phyloP scores from a whole-genome alignment of 1,139 yeast species.

The Diutina siamensis region DNA sequence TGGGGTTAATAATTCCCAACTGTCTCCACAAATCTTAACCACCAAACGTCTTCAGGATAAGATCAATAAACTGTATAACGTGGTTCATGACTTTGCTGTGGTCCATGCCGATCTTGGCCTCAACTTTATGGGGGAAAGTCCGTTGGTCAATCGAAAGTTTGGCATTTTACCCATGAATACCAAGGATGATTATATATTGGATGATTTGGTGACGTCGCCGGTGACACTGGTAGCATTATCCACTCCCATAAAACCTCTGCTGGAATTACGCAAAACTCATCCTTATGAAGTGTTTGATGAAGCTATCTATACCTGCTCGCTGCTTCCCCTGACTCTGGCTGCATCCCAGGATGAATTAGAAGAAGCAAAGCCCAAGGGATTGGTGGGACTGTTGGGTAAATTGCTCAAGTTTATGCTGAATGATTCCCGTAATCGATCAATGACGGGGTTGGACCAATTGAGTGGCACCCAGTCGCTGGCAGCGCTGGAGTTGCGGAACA shows the following conservation, averaged over 20 bases:
- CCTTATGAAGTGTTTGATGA: slow-evolving; percentile 72
- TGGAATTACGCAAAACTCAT: slow-evolving; percentile 37
- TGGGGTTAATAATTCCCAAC: slow-evolving; percentile 35
- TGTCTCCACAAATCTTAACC: slow-evolving; percentile 22
- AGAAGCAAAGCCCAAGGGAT: slow-evolving; percentile 5
- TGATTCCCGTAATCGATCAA: not conserved
- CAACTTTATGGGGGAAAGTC: slow-evolving; percentile 34
- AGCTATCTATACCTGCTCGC: slow-evolving; percentile 50
- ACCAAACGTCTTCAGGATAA: slow-evolving; percentile 21
- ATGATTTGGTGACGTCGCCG: slow-evolving; percentile 10
- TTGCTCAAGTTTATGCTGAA: slow-evolving; percentile 26
- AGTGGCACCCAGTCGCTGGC: slow-evolving; percentile 7
- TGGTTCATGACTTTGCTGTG: slow-evolving; percentile 8
- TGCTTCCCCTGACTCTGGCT: slow-evolving; percentile 16
- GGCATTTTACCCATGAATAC: slow-evolving; percentile 28
- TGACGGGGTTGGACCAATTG: slow-evolving; percentile 4
- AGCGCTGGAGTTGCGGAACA: slow-evolving; percentile 10
- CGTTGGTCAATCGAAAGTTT: slow-evolving; percentile 40
- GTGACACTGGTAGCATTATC: not conserved
- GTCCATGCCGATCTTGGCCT: slow-evolving; percentile 16
- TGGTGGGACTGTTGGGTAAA: slow-evolving; percentile 27
- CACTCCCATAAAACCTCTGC: slow-evolving; percentile 12
- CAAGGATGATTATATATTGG: slow-evolving; percentile 11
- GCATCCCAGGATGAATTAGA: not conserved
- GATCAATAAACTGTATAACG: slow-evolving; percentile 10